phyloP scores from a whole-genome alignment of 1,284 basidiomycete genomes.

The Melampsora americana region DNA sequence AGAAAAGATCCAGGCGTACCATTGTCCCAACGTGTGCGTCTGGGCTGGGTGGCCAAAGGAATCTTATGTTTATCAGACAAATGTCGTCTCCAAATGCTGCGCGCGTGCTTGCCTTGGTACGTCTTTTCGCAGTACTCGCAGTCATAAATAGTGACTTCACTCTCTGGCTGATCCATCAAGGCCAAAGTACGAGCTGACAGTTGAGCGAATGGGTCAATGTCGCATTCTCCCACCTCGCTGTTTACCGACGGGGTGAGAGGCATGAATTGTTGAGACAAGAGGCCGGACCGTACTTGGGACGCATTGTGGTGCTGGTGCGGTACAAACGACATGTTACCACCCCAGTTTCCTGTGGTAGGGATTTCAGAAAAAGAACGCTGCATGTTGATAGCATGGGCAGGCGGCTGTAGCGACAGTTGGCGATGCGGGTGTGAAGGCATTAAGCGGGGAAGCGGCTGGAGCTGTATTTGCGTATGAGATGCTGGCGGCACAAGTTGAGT shows the following conservation, averaged over 20 bases:
- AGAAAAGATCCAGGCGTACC: no score
- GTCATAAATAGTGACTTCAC: slow-evolving; percentile 50
- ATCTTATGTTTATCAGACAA: slow-evolving; percentile 62
- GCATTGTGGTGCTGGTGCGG: not conserved
- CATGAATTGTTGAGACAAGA: not conserved
- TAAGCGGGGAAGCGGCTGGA: not conserved
- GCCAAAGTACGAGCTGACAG: slow-evolving; percentile 40
- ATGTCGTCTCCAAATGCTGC: slow-evolving; percentile 61
- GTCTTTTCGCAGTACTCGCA: slow-evolving; percentile 57
- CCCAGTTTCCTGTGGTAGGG: not conserved
- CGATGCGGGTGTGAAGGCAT: slow-evolving; percentile 4
- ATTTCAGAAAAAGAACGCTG: no score
- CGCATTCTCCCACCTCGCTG: slow-evolving; percentile 10
- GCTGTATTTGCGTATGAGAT: not conserved
- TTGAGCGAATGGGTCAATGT: slow-evolving; percentile 30
- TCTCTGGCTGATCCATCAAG: slow-evolving; percentile 45
- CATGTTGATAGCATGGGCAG: slow-evolving; percentile 5
- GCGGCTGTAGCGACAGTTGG: not conserved
- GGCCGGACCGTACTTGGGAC: not conserved
- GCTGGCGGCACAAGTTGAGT: no score
- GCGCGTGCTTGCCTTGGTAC: slow-evolving; percentile 60
- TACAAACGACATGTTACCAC: not conserved
- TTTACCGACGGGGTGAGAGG: not conserved
- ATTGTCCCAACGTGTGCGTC: no score
- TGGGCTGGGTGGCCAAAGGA: no score